Base-by-base conservation (phyloP, 805 yeast genomes). In the Kurtzmaniella cleridarum region DNA sequence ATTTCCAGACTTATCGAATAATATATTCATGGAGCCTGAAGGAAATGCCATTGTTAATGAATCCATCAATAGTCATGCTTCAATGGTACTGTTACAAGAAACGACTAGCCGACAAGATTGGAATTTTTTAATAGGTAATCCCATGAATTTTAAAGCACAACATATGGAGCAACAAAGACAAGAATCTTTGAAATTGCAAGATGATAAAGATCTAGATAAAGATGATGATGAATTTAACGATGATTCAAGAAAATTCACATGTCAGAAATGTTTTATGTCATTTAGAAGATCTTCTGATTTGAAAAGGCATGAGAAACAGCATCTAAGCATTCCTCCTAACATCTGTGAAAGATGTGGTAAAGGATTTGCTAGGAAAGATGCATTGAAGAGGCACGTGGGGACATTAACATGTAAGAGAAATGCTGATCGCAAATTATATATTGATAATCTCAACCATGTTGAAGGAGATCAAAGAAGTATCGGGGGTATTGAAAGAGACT, bases 281-380 rank as follows among this genome's bases (percentile, higher is more conserved):
- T 84, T 84, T 56, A 69, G 83, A 38, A 65, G 93, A 29, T 74
- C 84, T 1, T 73, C 81, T 2, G 91, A 83, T 58, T 66, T 83
- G 48, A 79, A 80, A 54, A 69, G 91, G 40, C 93, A 84, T 53
- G 85, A 80, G 49, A 79, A 84, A 52, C 86, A 82, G 32, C 95
- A 84, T 59, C 60, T 81, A 34, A 70, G 79, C 17, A 76, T 81
- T 2, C 75, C 86, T 7, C 90, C 91, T 1, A 81, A 85, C 52
- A 77, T 83, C 34, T 84, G 95, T 59, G 77, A 81, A 5, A 61
- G 69, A 13, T 84, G 95, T 63, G 87, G 86, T 28, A 84, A 84
- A 53, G 90, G 93, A 0, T 84, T 84, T 69, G 91, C 93, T 2
- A 64, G 95, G 35, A 83, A 82, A 50, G 95, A 84, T 60, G 93